A percentile compares a stretch with the other conserved stretches of the same genome.
Evolutionary conservation across 192 early-diverging fungal species (phyloP).

Genomic region (Funneliformis geosporum): DNA sequence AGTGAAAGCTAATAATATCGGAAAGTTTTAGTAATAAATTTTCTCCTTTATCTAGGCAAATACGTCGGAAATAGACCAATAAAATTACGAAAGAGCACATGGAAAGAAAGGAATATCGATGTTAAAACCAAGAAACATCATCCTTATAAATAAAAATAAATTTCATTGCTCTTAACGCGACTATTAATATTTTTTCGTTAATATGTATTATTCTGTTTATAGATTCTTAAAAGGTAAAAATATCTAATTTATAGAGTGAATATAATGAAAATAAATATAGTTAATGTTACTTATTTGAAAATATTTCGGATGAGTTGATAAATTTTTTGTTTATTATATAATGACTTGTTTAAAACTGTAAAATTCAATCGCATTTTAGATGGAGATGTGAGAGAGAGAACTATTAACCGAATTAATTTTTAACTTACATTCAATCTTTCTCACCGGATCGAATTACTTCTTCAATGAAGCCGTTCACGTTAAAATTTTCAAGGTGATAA

Average conservation of each 20-base stretch:
- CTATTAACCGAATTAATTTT: neutral
- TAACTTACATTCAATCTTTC: neutral
- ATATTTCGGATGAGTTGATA: no score
- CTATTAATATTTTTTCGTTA: neutral
- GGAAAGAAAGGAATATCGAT: conserved; percentile 88
- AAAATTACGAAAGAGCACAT: conserved; percentile 89
- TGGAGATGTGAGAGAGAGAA: no score
- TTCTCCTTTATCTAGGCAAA: conserved; percentile 63
- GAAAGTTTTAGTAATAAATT: neutral
- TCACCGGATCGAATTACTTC: neutral
- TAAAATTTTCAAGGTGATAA: neutral
- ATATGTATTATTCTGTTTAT: neutral
- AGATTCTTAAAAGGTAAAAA: neutral
- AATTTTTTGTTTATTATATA: no score
- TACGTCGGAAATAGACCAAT: conserved; percentile 95
- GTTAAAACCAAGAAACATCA: conserved; percentile 38
- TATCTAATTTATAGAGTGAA: no score
- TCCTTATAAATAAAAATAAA: conserved; percentile 30
- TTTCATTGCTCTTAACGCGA: neutral
- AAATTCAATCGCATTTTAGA: no score
- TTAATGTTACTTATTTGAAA: no score
- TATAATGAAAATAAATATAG: no score
- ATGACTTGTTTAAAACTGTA: no score
- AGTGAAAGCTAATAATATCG: neutral
- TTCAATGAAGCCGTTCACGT: neutral